These are phyloP conservation scores for Wickerhamiella hasegawae DNA, from an alignment of 805 yeast species.

Conservation along the genomic window DNA sequence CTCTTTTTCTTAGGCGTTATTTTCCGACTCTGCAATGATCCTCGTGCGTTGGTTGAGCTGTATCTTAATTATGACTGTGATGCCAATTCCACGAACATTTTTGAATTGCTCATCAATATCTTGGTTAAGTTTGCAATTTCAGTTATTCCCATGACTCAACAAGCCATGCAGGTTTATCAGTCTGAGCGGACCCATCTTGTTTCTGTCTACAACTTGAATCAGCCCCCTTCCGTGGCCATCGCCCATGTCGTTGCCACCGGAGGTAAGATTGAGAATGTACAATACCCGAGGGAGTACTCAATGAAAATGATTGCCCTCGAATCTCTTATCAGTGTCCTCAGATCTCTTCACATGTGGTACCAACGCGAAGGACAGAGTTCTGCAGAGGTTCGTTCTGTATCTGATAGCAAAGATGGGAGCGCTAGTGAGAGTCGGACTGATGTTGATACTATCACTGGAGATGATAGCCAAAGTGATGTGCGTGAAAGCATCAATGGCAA, in stretches of 20 bases:
- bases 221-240: conserved; percentile 63
- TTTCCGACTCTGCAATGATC: conserved; percentile 71
- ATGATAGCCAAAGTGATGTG: not conserved
- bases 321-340: conserved; percentile 64
- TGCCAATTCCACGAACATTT: conserved; percentile 52
- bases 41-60: conserved; percentile 79
- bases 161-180: conserved; percentile 43
- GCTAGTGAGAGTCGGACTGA: not conserved
- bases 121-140: conserved; percentile 56
- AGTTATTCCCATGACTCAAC: conserved; percentile 53
- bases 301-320: conserved; percentile 68
- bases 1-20: conserved; percentile 70
- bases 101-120: conserved; percentile 68
- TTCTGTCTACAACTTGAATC: conserved; percentile 56
- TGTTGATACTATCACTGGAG: not conserved
- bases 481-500: not conserved
- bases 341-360: conserved; percentile 70
- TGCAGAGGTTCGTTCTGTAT: not conserved
- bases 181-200: conserved; percentile 37
- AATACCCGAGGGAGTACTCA: conserved; percentile 60
- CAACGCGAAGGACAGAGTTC: not conserved
- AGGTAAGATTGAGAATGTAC: conserved; percentile 9
- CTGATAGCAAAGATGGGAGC: not conserved
- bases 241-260: conserved; percentile 35
- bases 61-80: conserved; percentile 95